Evolutionary conservation across 2,329 filamentous ascomycete species (phyloP), one percentile per base, ranked within the genome.

Genomic region (Aspergillus pseudoglaucus): DNA sequence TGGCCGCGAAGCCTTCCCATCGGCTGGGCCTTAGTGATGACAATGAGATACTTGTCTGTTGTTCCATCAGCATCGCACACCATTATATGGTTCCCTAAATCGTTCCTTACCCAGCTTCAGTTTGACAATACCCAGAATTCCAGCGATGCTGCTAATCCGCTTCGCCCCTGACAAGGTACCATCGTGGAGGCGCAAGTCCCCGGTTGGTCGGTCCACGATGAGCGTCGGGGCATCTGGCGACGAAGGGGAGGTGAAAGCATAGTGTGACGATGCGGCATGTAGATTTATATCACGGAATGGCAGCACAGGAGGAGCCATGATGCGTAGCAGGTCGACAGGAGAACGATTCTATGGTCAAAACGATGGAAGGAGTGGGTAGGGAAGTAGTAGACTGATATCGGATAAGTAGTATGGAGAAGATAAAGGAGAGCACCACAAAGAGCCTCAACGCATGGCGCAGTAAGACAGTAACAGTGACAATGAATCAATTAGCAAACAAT

Each of bases 281-380:
- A 98, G 83, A 70, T 97, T 98, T 76, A 97, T 94, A 76, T 98
- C 93, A 66, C 91, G 83, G 72, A 90, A 98, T 18, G 91, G 93
- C 47, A 85, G 74, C 47, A 64, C 49, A 46, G 65, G 57, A 50
- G 55, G 53, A 46, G 65, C 56, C 68, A 71, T 71, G 42, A 54
- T 57, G 37, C 45, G 42, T 22, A 41, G 20, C 7, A 22, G 14
- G 18, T 18, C 35, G 15, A 18, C 35, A 38, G 15, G 18, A 15
- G 35, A 38, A 15, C 35, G 35, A 18, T 38, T 15, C n/a, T 15
- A 18, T 38, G 15, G 3, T 38, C n/a, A 18, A 17, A 51, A 32
- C 78, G 79, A 25, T 43, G 49, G 33, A 41, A 39, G 45, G 30
- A 49, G 45, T 47, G 40, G 17, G 23, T 46, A 27, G 46, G n/a